Evolutionary conservation across 2,329 filamentous ascomycete species (phyloP), one percentile per base, ranked within the genome.

Genomic region (Pseudocercospora pini-densiflorae): DNA sequence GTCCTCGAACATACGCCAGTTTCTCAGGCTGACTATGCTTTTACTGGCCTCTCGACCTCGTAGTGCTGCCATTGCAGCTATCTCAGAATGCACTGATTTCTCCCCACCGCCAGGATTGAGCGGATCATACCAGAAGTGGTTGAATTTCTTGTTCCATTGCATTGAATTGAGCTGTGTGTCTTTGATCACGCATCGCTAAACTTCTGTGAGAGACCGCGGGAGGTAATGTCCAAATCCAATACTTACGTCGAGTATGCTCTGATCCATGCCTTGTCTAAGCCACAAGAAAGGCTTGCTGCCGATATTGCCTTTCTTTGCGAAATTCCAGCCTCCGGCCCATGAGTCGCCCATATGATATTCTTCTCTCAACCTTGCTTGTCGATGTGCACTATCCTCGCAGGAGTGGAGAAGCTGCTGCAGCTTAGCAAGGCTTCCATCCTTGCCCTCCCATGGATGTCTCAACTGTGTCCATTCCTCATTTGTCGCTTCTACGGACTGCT

Each of bases 21-120:
- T 51, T 9, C 47, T 51, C 47, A 51, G 47, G 47, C 12, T 16
- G 10, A 51, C 47, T 5, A 82, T 51, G 21, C 27, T 51, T 27
- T 9, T 27, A 51, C 47, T 51, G 16, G 14, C 47, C 24, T 51
- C 16, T 23, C 47, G 5, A 14, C 21, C 47, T 10, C 47, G 24
- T 27, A 51, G 24, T 5, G 47, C 47, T 51, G 47, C 47, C 47
- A 51, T 51, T 14, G 47, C 47, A 23, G 47, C 47, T 10, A 51
- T 51, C 47, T 51, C 47, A 23, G 47, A 23, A 27, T 23, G 47
- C 47, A 51, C 47, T 4, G 47, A 24, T 27, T 27, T 51, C 47
- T 27, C 47, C 24, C 4, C 21, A 27, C 10, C 24, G 21, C n/a
- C 21, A 24, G 47, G 24, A 51, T 51, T 21, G 47, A 23, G 47